phyloP scores from a whole-genome alignment of 129 eudicot species.

The Lonicera japonica region DNA sequence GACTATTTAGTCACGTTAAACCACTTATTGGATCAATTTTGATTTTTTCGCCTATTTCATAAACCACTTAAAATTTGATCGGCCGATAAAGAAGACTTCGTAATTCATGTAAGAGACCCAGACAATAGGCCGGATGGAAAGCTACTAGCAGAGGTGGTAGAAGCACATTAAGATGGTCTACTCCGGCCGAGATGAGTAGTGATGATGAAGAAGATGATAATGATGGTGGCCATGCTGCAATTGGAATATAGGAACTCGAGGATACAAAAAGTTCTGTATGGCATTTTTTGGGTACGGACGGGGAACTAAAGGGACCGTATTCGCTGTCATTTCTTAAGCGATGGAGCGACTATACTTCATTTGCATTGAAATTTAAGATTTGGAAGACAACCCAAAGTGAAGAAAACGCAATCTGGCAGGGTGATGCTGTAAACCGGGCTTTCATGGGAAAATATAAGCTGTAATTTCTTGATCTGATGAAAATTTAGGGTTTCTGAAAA shows the following conservation, averaged over 20 bases:
- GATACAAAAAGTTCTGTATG: constrained; percentile 32
- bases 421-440: constrained; percentile 37
- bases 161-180: too few relatives aligned
- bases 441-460: constrained; percentile 6
- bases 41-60: too few relatives aligned
- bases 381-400: constrained; percentile 35
- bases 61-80: too few relatives aligned
- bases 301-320: constrained; percentile 35
- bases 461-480: not conserved
- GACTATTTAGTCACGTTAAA: too few relatives aligned
- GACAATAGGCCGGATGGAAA: too few relatives aligned
- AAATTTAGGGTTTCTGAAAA: too few relatives aligned
- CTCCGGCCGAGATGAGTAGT: constrained; percentile 5
- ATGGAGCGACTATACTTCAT: constrained; percentile 25
- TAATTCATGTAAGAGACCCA: too few relatives aligned
- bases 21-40: too few relatives aligned
- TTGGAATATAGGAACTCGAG: constrained; percentile 23
- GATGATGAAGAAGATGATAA: constrained; percentile 29
- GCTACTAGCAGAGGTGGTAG: too few relatives aligned
- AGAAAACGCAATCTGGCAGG: constrained; percentile 36
- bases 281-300: constrained; percentile 28
- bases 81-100: too few relatives aligned
- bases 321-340: constrained; percentile 35
- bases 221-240: constrained; percentile 13
- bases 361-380: constrained; percentile 38